Base-by-base conservation (phyloP, 257 asterid genomes). In the Przewalskia tangutica region DNA sequence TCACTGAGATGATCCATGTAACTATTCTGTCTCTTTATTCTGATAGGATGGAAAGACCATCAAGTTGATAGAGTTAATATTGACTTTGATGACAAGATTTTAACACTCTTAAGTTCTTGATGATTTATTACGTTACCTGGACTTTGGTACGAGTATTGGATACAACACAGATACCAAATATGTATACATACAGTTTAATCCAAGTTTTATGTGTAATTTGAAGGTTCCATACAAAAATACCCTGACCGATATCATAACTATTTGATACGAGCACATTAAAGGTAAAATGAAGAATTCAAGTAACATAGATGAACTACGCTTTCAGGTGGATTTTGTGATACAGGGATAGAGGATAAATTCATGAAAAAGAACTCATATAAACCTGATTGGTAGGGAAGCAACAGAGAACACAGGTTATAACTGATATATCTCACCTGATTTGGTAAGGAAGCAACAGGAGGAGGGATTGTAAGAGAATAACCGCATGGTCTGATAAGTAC, bases 1-100 rank as follows among this genome's bases (percentile, higher is more conserved):
- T 96, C 84, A 94, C 98, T 4, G 99, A 96, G 90, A 94, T 94
- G 99, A 96, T 96, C 85, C 99, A 96, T 86, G 99, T 96, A 80
- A 87, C 95, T 88, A 76, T 51, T 81, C 82, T 38, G 34, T 8
- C 59, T 34, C 32, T 23, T 58, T 55, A 51, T 63, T 81, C 46
- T 82, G 18, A 62, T 73, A 7, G 4, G 62, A 23, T 23, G 79
- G 23, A 14, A 73, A 73, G 42, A 46, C 78, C 55, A 71, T 18
- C 40, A 71, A 4, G n/a, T 71, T 20, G 78, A 48, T 66, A 38
- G 14, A 66, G 76, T 36, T 66, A 38, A 42, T 40, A 42, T n/a
- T 17, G 77, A 40, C 77, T 67, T 40, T 67, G 59, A 71, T 71
- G 78, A 46, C 40, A 71, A 71, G 42, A 20, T 46, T 46, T 70